Evolutionary conservation across 2,329 filamentous ascomycete species (phyloP).

Genomic region (Podosphaera xanthii): DNA sequence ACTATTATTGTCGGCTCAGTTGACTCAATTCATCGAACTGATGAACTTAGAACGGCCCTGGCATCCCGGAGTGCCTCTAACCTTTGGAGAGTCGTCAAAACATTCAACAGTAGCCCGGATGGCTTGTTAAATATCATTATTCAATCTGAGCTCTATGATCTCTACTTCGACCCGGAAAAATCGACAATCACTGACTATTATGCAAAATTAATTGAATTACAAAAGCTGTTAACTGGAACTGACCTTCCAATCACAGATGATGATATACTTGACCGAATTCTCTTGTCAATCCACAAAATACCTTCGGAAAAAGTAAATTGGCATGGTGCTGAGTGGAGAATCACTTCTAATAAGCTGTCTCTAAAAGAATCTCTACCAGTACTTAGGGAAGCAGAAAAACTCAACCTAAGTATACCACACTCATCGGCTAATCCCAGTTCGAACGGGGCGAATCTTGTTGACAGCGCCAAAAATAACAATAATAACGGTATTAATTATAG

Average conservation of each 20-base stretch:
- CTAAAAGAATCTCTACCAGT: too few relatives aligned
- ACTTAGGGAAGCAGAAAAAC: neutral
- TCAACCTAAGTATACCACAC: neutral
- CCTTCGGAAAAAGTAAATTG: neutral
- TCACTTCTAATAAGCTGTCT: too few relatives aligned
- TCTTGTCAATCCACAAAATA: neutral
- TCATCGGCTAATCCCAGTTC: neutral
- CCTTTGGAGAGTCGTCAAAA: neutral
- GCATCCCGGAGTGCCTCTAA: neutral
- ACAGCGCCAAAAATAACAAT: neutral
- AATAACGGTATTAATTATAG: too few relatives aligned
- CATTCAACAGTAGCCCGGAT: neutral
- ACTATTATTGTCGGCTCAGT: neutral
- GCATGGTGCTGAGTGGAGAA: neutral
- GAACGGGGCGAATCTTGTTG: neutral
- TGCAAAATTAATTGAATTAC: neutral
- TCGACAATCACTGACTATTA: neutral
- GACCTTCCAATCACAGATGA: neutral
- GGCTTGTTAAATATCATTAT: neutral
- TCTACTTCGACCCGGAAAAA: neutral
- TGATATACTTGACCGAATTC: too few relatives aligned
- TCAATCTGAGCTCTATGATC: neutral
- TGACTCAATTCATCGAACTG: neutral
- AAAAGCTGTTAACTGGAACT: neutral
- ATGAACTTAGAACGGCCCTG: neutral